These are phyloP conservation scores for Lodderomyces orthopsilosis DNA, from an alignment of 1,139 yeast genomes.

Conservation along the genomic window DNA sequence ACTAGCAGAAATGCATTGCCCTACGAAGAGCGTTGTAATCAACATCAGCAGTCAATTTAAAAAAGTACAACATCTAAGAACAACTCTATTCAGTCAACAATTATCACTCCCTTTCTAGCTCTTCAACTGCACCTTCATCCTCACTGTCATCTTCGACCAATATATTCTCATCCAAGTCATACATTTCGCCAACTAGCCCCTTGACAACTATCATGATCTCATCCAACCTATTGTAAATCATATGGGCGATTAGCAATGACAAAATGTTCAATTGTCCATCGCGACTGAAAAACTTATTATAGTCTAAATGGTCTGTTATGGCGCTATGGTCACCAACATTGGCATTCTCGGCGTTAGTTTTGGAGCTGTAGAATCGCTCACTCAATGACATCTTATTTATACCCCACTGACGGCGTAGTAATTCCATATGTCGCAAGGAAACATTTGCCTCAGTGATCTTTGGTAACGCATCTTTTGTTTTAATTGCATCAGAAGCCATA, in stretches of 20 bases:
- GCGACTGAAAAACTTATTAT: slow-evolving; percentile 25
- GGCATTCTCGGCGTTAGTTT: slow-evolving; percentile 4
- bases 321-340: slow-evolving; percentile 15
- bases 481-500: slow-evolving; percentile 33
- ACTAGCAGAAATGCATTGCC: no score
- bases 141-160: slow-evolving; percentile 10
- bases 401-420: slow-evolving; percentile 32
- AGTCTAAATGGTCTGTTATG: slow-evolving; percentile 25
- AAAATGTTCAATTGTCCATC: slow-evolving; percentile 35
- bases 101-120: slow-evolving; percentile 5
- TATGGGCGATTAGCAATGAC: slow-evolving; percentile 29
- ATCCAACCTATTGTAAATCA: slow-evolving; percentile 33
- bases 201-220: slow-evolving; percentile 30
- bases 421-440: slow-evolving; percentile 31
- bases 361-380: slow-evolving; percentile 24
- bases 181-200: slow-evolving; percentile 38
- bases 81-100: no score
- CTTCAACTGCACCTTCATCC: slow-evolving; percentile 2
- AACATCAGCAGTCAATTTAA: no score
- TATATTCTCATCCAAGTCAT: slow-evolving; percentile 18
- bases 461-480: slow-evolving; percentile 28
- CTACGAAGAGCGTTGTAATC: no score
- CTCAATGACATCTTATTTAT: slow-evolving; percentile 22
- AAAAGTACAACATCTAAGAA: no score
- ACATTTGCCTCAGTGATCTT: slow-evolving; percentile 33